Base-by-base conservation (phyloP, 2,329 filamentous ascomycete genomes). In the Dothidotthia symphoricarpi region DNA sequence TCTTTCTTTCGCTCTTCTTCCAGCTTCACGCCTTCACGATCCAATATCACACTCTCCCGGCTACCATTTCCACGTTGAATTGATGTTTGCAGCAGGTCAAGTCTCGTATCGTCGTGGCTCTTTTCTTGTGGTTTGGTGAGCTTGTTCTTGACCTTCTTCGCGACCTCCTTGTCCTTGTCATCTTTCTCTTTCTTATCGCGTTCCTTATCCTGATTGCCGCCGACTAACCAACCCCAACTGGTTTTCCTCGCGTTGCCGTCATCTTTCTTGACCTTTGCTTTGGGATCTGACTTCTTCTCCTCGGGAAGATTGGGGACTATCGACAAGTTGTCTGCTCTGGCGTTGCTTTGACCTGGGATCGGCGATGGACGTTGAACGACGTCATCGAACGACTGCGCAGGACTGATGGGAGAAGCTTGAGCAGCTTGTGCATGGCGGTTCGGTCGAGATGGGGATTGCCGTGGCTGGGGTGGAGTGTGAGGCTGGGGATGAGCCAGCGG, bases 1-100 rank as follows among this genome's bases (percentile, higher is more conserved):
- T 89, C 85, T 63, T 93, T 94, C 67, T 85, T 91, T 29, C 86
- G 79, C 57, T 95, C 88, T 49, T 88, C 85, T 41, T 89, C 81
- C 6, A 93, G 69, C 59, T 85, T 88, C 45, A 85, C 67, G 44
- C 70, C 82, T 16, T 93, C 85, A 13, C 90, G 83, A 55, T 96
- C 89, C 27, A 95, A 67, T 1, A 94, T 78, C 15, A 95, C 69
- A 56, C 88, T 95, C 65, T 96, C 91, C 10, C 91, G 82, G 3
- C 85, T 85, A 17, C 62, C 66, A 25, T 47, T 55, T 13, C 73
- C 74, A 2, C 76, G 72, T 33, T 97, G 91, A 60, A 94, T 90
- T 0, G 90, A 94, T 25, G 81, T 86, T 60, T 96, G 90, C 15
- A 95, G 74, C 15, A 95, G 80, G 56, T 97, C 91, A 17, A 96